phyloP scores from a whole-genome alignment of 2,329 filamentous ascomycete species.

The Parascedosporium putredinis region DNA sequence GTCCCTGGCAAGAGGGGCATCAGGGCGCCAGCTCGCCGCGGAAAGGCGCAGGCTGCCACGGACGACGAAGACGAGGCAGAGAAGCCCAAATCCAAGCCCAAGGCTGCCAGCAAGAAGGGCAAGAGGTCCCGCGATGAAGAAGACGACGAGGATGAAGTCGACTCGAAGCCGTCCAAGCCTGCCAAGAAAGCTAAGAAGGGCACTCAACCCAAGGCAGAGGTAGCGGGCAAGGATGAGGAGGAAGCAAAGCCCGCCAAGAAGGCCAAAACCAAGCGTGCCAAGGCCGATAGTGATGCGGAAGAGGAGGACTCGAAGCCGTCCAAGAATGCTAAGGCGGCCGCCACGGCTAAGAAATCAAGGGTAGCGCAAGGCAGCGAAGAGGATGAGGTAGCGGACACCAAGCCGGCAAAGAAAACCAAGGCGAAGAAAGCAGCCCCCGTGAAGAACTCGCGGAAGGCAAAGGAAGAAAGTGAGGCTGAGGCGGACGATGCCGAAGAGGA shows the following conservation, averaged over 20 bases:
- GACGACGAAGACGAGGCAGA: slow-evolving; percentile 14
- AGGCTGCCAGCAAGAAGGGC: slow-evolving; percentile 14
- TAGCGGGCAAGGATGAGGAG: slow-evolving; percentile 22
- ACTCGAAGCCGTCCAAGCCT: slow-evolving; percentile 11
- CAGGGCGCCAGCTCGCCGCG: slow-evolving; percentile 25
- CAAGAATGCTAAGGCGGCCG: slow-evolving; percentile 20
- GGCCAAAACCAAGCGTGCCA: slow-evolving; percentile 13
- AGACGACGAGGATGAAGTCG: slow-evolving; percentile 10
- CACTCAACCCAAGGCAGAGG: slow-evolving; percentile 23
- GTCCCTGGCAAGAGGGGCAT: slow-evolving; percentile 56
- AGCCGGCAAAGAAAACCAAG: slow-evolving; percentile 23
- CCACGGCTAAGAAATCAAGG: slow-evolving; percentile 18
- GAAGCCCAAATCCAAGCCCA: slow-evolving; percentile 23
- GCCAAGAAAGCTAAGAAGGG: slow-evolving; percentile 19
- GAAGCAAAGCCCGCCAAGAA: slow-evolving; percentile 26
- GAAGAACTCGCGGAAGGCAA: neutral
- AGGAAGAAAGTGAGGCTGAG: slow-evolving; percentile 9
- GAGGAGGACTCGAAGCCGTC: slow-evolving; percentile 17
- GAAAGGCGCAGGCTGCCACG: slow-evolving; percentile 19
- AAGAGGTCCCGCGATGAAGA: slow-evolving; percentile 12
- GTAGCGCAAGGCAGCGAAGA: slow-evolving; percentile 19
- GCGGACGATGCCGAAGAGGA: neutral
- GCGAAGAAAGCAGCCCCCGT: slow-evolving; percentile 15
- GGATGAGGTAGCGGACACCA: slow-evolving; percentile 23
- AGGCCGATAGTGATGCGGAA: slow-evolving; percentile 11